These are phyloP conservation scores for Cryptosporidium bovis DNA, from an alignment of 169 alveolate species.

Conservation along the genomic window DNA sequence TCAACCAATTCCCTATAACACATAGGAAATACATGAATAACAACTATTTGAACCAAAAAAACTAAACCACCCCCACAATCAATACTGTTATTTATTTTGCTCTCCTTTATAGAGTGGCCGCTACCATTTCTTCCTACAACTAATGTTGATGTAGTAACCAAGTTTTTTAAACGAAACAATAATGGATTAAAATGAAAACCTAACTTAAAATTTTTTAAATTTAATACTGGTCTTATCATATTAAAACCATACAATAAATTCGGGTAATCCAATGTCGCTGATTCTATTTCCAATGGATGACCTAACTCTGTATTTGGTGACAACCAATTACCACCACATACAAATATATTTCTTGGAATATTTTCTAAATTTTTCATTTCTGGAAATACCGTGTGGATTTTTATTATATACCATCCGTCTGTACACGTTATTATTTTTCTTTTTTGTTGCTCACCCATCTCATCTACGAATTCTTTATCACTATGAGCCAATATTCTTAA, in stretches of 20 bases:
- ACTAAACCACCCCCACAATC: conserved; percentile 53
- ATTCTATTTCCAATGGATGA: conserved; percentile 69
- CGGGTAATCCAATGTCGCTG: conserved; percentile 37
- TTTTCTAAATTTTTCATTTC: background rate
- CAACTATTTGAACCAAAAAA: conserved; percentile 46
- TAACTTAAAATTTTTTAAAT: background rate
- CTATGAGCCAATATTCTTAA: conserved; percentile 30
- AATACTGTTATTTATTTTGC: background rate
- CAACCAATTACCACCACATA: conserved; percentile 66
- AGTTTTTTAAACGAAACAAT: conserved; percentile 7
- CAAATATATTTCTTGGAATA: conserved; percentile 50
- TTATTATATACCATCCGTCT: conserved; percentile 69
- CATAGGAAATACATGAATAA: conserved; percentile 43
- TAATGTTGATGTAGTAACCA: conserved; percentile 2
- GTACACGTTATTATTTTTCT: conserved; percentile 29
- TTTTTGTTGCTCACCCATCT: background rate
- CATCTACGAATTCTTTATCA: conserved; percentile 18
- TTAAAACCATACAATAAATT: conserved; percentile 22
- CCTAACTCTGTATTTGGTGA: conserved; percentile 28
- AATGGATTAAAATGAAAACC: conserved; percentile 56
- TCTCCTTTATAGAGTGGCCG: background rate
- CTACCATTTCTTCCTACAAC: background rate
- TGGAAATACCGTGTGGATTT: conserved; percentile 11
- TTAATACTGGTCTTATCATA: conserved; percentile 48
- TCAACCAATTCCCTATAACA: conserved; percentile 53